Base-by-base conservation (phyloP, 169 alveolate genomes). In the Plasmodium knowlesi region DNA sequence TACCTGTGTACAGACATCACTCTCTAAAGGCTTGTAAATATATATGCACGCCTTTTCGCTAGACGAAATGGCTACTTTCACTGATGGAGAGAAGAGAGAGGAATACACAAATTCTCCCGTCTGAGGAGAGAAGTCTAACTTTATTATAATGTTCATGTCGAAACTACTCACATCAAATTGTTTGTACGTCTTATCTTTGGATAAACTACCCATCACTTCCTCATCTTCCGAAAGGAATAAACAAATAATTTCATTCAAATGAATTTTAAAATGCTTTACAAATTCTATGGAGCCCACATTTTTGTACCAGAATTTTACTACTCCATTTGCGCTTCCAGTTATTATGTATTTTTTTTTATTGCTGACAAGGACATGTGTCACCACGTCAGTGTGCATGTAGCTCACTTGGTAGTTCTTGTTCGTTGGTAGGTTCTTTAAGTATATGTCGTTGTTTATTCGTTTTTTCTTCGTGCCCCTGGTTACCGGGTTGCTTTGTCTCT, bases 241-340 rank as follows among this genome's bases (percentile, higher is more conserved):
- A 76, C 84, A 95, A 5, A 92, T 95, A 71, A 96, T 96, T 32
- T 84, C 96, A 94, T 98, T 97, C 19, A 96, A 94, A 82, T 99
- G 99, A 14, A 99, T 99, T 82, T 98, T 96, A 96, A 98, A 98
- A 92, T 98, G 99, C 95, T 99, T 99, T 30, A 98, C 99, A 91
- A 98, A 98, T 96, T 99, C 99, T 25, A 99, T 97, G 72, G 98
- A 99, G 54, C 98, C 98, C 74, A 93, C 96, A 83, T 96, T 96
- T 84, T 98, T 98, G 95, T 98, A 98, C 99, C 99, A 99, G 96
- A 99, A 98, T 92, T 98, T 99, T 25, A 99, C 96, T 46, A 97
- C 97, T 2, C 99, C 99, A 83, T 99, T 99, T 85, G 96, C 94
- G 81, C 99, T 97, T 41, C 99, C 98, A 4, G 99, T 99, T 12